phyloP scores from a whole-genome alignment of 1,284 basidiomycete species.

The Cryptococcus deneoformans region DNA sequence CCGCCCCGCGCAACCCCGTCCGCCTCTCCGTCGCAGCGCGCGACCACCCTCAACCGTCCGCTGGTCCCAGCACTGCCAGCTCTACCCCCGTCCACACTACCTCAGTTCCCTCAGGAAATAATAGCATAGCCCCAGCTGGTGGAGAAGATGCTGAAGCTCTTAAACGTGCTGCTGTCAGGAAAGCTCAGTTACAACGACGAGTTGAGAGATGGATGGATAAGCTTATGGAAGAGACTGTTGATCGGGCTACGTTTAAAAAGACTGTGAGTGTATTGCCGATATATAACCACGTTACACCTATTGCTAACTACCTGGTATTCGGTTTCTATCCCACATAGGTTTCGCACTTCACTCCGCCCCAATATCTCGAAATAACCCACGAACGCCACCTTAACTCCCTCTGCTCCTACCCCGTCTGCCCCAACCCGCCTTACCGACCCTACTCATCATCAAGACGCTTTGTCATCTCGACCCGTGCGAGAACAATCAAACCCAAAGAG shows the following conservation, averaged over 20 bases:
- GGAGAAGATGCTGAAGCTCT: constrained; percentile 5
- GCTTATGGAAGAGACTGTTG: constrained; percentile 29
- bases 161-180: constrained; percentile 3
- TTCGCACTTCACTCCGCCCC: constrained; percentile 18
- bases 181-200: constrained; percentile 13
- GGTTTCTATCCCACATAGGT: not conserved
- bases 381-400: constrained; percentile 40
- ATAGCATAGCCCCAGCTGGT: not conserved
- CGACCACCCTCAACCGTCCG: not conserved
- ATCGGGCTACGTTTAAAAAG: constrained; percentile 19
- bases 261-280: constrained; percentile 18
- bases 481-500: constrained; percentile 28
- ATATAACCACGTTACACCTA: not conserved
- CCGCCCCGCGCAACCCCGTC: not conserved
- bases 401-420: constrained; percentile 39
- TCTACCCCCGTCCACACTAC: not conserved
- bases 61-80: not conserved
- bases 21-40: not conserved
- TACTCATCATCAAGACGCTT: constrained; percentile 26
- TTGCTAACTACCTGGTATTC: too few relatives aligned
- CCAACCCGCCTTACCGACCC: constrained; percentile 22
- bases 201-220: constrained; percentile 29
- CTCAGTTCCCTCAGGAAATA: too few relatives aligned
- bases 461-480: constrained; percentile 19
- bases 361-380: constrained; percentile 34